Evolutionary conservation across 305 asterid species (phyloP), one percentile per base, ranked within the genome.

Genomic region (Fraxinus velutina): DNA sequence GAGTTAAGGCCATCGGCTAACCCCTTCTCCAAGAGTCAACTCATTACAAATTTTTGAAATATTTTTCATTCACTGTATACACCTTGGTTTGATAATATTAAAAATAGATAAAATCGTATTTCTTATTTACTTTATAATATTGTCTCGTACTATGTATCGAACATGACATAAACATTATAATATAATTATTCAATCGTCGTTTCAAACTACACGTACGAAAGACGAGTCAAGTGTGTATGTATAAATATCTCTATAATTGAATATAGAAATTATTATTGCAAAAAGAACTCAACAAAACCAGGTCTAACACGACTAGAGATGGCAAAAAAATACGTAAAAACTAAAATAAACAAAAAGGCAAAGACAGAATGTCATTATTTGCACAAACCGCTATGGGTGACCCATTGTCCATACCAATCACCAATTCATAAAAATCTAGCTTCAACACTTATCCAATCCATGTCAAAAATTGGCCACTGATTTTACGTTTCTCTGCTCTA

Each of bases 381-480:
- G 60, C 21, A 13, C 57, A 13, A 47, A 15, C 57, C 19, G 6
- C 22, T 5, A 52, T n/a, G 62, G 62, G 64, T 52, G 64, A 22
- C 17, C 64, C 64, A 52, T 52, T 5, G 9, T 52, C 64, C 64
- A 52, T 52, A 19, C 24, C 64, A 52, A 17, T 52, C 72, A 64
- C 33, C 32, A 7, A 8, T 44, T 7, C 66, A 73, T 76, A 52
- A 75, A 77, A 64, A 73, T 82, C 81, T 79, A 12, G 80, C 81
- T 57, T 29, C 42, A 19, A 42, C 73, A 19, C 52, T 24, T 52
- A 73, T 84, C 85, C 79, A 82, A 76, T 84, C 85, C 78, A 82
- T 66, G 88, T 87, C 83, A 83, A 88, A 83, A 83, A 76, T 75
- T 83, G 77, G 19, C 79, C 88, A 78, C 85, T 84, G 15, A 3